A percentile compares a stretch with the other conserved stretches of the same genome.
Evolutionary conservation across 768 basidiomycete genomes (phyloP).

Genomic region (Lactarius indigo): DNA sequence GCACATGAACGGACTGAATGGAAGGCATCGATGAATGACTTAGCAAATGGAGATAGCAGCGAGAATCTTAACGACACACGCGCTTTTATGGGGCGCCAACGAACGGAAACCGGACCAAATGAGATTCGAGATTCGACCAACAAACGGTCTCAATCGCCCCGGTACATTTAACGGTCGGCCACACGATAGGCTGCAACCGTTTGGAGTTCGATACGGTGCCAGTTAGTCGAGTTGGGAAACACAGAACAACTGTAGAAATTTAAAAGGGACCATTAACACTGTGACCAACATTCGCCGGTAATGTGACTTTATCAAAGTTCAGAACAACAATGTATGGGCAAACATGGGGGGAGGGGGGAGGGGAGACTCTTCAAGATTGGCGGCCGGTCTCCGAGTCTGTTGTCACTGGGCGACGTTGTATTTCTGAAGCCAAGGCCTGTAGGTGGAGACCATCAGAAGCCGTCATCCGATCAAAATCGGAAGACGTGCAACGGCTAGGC

Average conservation of each 20-base stretch:
- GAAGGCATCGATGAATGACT: constrained; percentile 21
- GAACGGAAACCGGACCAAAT: constrained; percentile 10
- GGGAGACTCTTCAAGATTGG: neutral
- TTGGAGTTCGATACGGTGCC: neutral
- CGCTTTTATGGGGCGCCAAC: constrained; percentile 10
- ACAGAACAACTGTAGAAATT: constrained; percentile 4
- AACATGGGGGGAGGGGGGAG: neutral
- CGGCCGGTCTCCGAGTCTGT: neutral
- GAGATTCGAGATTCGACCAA: constrained; percentile 13
- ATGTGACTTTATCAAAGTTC: neutral
- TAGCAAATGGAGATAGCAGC: constrained; percentile 22
- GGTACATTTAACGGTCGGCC: neutral
- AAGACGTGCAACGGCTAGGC: constrained; percentile 13
- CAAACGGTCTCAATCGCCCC: constrained; percentile 10
- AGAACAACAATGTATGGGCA: neutral
- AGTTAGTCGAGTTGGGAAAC: constrained; percentile 6
- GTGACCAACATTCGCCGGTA: neutral
- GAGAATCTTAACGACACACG: constrained; percentile 16
- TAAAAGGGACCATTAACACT: constrained; percentile 9
- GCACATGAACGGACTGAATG: constrained; percentile 30
- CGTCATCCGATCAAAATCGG: neutral
- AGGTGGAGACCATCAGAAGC: neutral
- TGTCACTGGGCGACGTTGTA: neutral
- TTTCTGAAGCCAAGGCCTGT: constrained; percentile 16
- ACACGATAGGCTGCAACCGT: constrained; percentile 2